These are phyloP conservation scores for Brettanomyces naardenensis DNA, from an alignment of 805 yeast species.

Conservation along the genomic window DNA sequence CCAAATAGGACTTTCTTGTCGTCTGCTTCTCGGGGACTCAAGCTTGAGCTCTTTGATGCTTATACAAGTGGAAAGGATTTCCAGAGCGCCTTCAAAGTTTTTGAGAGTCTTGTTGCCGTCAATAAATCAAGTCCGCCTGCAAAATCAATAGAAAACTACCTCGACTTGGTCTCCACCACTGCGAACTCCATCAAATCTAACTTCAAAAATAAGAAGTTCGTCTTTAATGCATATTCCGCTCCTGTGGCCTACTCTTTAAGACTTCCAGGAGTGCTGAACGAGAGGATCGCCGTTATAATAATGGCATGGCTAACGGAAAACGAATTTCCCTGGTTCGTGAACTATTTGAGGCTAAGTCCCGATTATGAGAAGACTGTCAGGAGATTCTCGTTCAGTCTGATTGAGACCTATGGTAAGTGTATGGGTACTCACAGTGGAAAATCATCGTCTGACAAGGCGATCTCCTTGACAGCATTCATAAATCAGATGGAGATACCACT, in stretches of 20 bases:
- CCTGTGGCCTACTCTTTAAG: constrained; percentile 11
- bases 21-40: constrained; percentile 7
- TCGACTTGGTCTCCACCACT: constrained; percentile 8
- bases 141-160: constrained; percentile 10
- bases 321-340: constrained; percentile 17
- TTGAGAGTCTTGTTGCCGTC: constrained; percentile 8
- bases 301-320: constrained; percentile 11
- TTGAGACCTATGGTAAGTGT: not conserved
- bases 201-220: constrained; percentile 11
- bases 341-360: constrained; percentile 12
- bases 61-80: constrained; percentile 12
- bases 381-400: constrained; percentile 4
- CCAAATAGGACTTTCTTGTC: not conserved
- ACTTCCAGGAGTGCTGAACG: constrained; percentile 7
- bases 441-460: constrained; percentile 8
- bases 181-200: constrained; percentile 12
- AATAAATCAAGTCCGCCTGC: constrained; percentile 10
- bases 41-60: constrained; percentile 9
- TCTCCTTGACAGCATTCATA: constrained; percentile 16
- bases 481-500: constrained; percentile 6
- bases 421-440: not conserved
- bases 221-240: constrained; percentile 18
- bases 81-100: constrained; percentile 10
- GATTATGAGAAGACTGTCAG: constrained; percentile 2
- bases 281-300: constrained; percentile 5